These are phyloP conservation scores for Lachnellula arida DNA, from an alignment of 2,329 filamentous ascomycete genomes.

Conservation along the genomic window DNA sequence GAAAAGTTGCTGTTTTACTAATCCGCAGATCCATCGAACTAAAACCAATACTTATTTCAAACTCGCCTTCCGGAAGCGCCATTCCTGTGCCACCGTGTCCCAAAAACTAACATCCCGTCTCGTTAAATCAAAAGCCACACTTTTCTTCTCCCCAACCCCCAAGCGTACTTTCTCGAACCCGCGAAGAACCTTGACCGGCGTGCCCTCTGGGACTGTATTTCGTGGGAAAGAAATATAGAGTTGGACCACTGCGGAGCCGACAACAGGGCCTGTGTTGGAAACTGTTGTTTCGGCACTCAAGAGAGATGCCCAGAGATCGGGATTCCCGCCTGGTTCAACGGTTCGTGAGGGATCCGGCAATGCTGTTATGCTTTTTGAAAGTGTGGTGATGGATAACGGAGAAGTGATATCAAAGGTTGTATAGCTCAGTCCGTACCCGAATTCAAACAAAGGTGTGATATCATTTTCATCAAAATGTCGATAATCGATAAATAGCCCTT, in stretches of 20 bases:
- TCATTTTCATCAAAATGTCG: constrained; percentile 59
- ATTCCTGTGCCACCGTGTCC: constrained; percentile 55
- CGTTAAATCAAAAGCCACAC: constrained; percentile 47
- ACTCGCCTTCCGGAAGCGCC: constrained; percentile 40
- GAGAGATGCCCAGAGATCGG: constrained; percentile 49
- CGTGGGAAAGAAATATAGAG: constrained; percentile 22
- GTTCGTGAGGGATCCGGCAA: constrained; percentile 29
- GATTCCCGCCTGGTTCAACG: constrained; percentile 48
- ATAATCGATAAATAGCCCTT: constrained; percentile 77
- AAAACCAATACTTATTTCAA: constrained; percentile 11
- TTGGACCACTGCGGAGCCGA: constrained; percentile 30
- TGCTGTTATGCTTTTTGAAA: constrained; percentile 36
- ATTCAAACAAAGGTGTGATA: constrained; percentile 67
- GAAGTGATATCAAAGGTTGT: constrained; percentile 58
- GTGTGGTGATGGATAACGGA: constrained; percentile 32
- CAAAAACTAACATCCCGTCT: constrained; percentile 59
- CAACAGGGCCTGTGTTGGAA: constrained; percentile 45
- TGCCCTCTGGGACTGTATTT: constrained; percentile 20
- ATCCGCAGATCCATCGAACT: constrained; percentile 14
- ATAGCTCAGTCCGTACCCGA: constrained; percentile 74
- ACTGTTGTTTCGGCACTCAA: constrained; percentile 44
- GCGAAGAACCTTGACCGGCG: constrained; percentile 54
- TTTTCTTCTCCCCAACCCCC: constrained; percentile 39
- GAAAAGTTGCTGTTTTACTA: neutral
- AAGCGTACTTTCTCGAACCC: constrained; percentile 57